Conservation (phyloP, 495 filamentous ascomycete species). For the Aspergillus haitiensis region DNA sequence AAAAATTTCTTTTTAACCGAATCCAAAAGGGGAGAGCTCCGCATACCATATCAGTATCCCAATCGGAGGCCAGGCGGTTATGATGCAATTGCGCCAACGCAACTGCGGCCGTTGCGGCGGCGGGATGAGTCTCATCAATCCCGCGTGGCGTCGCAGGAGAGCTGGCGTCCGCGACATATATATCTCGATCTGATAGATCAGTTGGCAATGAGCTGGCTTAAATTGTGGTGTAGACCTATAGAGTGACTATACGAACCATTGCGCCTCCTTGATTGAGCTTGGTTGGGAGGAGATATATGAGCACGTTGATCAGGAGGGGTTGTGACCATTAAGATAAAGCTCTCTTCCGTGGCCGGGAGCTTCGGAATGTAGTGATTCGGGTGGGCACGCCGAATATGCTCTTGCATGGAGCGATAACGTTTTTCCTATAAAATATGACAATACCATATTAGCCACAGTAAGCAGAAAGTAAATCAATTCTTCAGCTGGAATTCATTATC, state of each 20-base stretch:
- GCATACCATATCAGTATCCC: conserved; percentile 80
- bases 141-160: conserved; percentile 70
- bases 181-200: conserved; percentile 49
- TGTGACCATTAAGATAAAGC: conserved; percentile 93
- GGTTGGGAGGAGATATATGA: conserved; percentile 57
- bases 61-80: conserved; percentile 75
- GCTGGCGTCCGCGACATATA: conserved; percentile 65
- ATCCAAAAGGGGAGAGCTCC: neutral
- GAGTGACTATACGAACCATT: conserved; percentile 32
- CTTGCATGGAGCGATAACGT: conserved; percentile 98
- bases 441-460: conserved; percentile 28
- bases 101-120: conserved; percentile 76
- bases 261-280: conserved; percentile 37
- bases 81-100: conserved; percentile 86
- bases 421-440: conserved; percentile 66
- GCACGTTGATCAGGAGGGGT: conserved; percentile 77
- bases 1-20: neutral
- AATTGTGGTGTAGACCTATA: neutral
- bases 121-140: conserved; percentile 69
- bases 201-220: conserved; percentile 33
- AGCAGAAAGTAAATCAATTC: neutral
- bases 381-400: conserved; percentile 97
- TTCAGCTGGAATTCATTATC: neutral
- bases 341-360: conserved; percentile 97
- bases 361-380: conserved; percentile 98